A percentile compares a stretch with the other conserved stretches of the same genome.
Conservation (phyloP, 148 eudicot species). For the Persicaria maculosa region DNA sequence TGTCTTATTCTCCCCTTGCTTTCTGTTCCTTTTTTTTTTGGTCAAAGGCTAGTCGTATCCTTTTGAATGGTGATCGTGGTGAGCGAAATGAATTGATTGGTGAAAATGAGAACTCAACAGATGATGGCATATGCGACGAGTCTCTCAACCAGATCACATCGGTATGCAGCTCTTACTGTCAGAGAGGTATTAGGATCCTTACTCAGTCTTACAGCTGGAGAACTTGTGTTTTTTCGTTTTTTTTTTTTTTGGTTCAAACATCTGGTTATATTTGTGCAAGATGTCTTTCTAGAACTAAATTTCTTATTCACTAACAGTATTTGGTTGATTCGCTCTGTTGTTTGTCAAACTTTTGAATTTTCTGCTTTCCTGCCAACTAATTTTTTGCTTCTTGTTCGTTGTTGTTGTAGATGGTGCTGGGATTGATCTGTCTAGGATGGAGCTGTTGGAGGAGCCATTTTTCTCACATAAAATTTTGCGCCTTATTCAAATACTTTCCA, state of each 20-base stretch:
- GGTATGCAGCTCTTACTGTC: constrained; percentile 34
- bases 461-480: constrained; percentile 66
- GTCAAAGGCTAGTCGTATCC: constrained; percentile 66
- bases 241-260: too few species aligned
- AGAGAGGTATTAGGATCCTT: constrained; percentile 38
- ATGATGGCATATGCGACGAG: constrained; percentile 38
- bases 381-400: constrained; percentile 11
- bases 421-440: constrained; percentile 35
- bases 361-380: background rate
- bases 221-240: background rate
- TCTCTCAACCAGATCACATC: constrained; percentile 51
- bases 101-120: constrained; percentile 36
- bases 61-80: constrained; percentile 48
- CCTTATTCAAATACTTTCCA: constrained; percentile 68
- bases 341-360: background rate
- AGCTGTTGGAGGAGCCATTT: constrained; percentile 63
- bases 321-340: background rate
- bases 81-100: constrained; percentile 44
- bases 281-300: background rate
- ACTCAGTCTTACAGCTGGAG: background rate
- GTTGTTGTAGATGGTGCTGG: constrained; percentile 34
- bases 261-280: background rate
- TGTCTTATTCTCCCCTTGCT: constrained; percentile 9
- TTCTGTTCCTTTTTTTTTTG: constrained; percentile 14
- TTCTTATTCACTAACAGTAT: background rate